These are phyloP conservation scores for Butyriboletus appendiculatus DNA, from an alignment of 1,284 basidiomycete genomes.

Conservation along the genomic window DNA sequence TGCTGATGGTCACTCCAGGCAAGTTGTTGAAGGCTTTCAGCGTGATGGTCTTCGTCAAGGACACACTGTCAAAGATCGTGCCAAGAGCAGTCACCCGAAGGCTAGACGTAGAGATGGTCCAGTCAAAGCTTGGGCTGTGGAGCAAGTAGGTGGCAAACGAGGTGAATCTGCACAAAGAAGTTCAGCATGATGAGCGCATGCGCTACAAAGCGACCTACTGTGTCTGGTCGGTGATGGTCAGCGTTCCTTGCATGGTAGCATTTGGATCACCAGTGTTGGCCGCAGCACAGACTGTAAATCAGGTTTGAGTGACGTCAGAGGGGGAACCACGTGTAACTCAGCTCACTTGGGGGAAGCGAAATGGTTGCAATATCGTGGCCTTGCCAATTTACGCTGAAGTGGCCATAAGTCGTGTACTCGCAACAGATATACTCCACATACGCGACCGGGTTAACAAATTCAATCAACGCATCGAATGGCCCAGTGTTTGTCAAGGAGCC, in stretches of 20 bases:
- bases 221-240: conserved; percentile 55
- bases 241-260: conserved; percentile 51
- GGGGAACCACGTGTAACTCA: not conserved
- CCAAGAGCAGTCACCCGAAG: conserved; percentile 68
- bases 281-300: conserved; percentile 58
- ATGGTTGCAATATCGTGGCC: conserved; percentile 70
- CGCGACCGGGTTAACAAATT: conserved; percentile 58
- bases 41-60: conserved; percentile 61
- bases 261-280: conserved; percentile 71
- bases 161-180: conserved; percentile 51
- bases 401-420: conserved; percentile 2
- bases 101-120: conserved; percentile 67
- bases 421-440: conserved; percentile 28
- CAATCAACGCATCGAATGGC: conserved; percentile 65
- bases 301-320: not conserved
- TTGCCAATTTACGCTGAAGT: conserved; percentile 59
- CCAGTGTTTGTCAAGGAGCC: conserved; percentile 64
- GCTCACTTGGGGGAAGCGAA: conserved; percentile 54
- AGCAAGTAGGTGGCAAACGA: conserved; percentile 67
- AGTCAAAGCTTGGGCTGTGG: conserved; percentile 66
- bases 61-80: conserved; percentile 69
- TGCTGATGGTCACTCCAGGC: conserved; percentile 67
- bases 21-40: conserved; percentile 75
- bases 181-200: not conserved
- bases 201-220: conserved; percentile 38